These are phyloP conservation scores for Cornus kousa DNA, from an alignment of 148 eudicot genomes.

Conservation along the genomic window DNA sequence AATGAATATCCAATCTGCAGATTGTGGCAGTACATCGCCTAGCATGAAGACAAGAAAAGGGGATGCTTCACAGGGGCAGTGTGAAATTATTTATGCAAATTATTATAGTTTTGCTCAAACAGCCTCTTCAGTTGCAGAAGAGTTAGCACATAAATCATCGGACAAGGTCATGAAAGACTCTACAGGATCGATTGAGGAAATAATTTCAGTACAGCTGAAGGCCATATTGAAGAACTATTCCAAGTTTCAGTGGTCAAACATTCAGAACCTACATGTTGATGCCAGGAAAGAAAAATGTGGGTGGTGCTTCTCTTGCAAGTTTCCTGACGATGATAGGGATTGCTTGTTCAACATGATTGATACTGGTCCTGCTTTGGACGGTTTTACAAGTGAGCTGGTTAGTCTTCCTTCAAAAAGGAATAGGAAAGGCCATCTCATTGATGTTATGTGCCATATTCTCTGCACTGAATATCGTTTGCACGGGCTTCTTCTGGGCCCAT, in stretches of 20 bases:
- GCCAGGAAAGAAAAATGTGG: conserved; percentile 81
- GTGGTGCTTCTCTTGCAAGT: conserved; percentile 86
- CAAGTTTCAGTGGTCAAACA: conserved; percentile 65
- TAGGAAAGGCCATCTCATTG: conserved; percentile 60
- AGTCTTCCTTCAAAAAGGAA: conserved; percentile 36
- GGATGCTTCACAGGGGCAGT: conserved; percentile 19
- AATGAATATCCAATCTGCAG: conserved; percentile 33
- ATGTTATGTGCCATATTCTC: conserved; percentile 61
- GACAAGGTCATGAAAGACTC: conserved; percentile 40
- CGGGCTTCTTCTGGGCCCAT: conserved; percentile 90
- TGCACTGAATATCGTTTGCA: conserved; percentile 77
- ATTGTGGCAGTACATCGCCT: conserved; percentile 16
- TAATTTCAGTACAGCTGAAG: conserved; percentile 66
- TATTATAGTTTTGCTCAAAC: conserved; percentile 66
- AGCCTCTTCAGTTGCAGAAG: conserved; percentile 66
- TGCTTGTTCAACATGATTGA: conserved; percentile 61
- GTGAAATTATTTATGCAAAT: conserved; percentile 46
- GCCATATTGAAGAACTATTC: conserved; percentile 48
- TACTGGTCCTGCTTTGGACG: conserved; percentile 36
- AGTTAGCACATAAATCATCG: conserved; percentile 54
- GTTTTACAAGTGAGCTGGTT: conserved; percentile 38
- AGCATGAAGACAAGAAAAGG: conserved; percentile 17
- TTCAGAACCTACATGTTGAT: conserved; percentile 33
- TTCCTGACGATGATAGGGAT: conserved; percentile 60
- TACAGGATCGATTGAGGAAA: conserved; percentile 58